A percentile compares a stretch with the other conserved stretches of the same genome.
Conservation (phyloP, 345 rosid species). For the Mercurialis annua region DNA sequence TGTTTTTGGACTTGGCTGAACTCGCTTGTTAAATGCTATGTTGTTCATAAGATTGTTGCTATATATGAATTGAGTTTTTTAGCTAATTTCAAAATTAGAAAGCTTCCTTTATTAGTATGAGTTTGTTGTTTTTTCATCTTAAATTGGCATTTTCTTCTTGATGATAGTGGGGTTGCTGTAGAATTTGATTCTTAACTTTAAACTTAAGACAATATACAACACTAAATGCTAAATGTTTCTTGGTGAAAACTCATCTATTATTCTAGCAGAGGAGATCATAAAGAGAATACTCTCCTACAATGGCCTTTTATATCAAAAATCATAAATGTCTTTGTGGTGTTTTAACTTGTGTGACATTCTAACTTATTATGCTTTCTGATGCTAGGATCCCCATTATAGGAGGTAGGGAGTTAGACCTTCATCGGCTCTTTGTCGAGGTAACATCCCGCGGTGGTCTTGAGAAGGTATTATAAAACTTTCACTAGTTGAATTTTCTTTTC, state of each 20-base stretch:
- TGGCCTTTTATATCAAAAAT: neutral
- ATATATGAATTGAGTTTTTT: neutral
- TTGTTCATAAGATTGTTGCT: neutral
- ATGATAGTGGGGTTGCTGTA: neutral
- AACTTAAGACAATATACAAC: neutral
- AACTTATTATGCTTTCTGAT: conserved; percentile 1
- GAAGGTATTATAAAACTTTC: conserved; percentile 50
- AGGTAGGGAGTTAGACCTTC: conserved; percentile 86
- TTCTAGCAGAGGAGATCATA: neutral
- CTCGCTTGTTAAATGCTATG: neutral
- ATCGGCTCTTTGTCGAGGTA: conserved; percentile 85
- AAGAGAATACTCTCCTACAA: neutral
- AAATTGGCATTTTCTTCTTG: too few species aligned
- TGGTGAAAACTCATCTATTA: conserved; percentile 2
- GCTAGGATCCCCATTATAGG: conserved; percentile 91
- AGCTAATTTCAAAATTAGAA: neutral
- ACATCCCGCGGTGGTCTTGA: conserved; percentile 92
- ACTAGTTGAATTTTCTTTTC: neutral
- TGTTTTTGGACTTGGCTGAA: neutral
- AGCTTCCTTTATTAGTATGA: neutral
- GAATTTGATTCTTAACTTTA: neutral
- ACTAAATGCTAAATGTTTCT: neutral
- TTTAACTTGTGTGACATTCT: neutral
- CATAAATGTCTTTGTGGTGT: neutral
- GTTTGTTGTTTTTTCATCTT: neutral